Evolutionary conservation across 1,284 basidiomycete species (phyloP), one percentile per base, ranked within the genome.

Genomic region (Boletus semigastroideus): DNA sequence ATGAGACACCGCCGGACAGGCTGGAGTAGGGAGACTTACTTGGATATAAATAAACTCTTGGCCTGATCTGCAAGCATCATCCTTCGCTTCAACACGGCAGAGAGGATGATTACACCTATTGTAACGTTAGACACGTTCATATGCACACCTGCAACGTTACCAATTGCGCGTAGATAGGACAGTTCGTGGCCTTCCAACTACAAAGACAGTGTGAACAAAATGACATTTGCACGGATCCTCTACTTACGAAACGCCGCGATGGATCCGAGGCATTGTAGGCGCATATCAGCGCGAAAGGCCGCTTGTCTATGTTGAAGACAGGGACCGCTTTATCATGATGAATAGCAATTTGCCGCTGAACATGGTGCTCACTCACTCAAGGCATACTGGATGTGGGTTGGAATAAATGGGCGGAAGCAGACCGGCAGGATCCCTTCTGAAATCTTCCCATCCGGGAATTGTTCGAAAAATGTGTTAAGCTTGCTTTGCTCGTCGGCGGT

Each of bases 31-130:
- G 45, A 27, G 28, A 64, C 83, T 49, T 52, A 89, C 90, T 94
- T 94, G 13, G 91, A 93, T 56, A 94, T 94, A 70, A 94, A 94
- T 49, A 92, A 69, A 59, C 89, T 86, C 72, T 94, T 92, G 2
- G 92, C 89, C 67, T 97, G 95, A 70, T 98, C 95, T 4, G 95
- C 95, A 12, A 97, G 77, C 44, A 94, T 87, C 88, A 98, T 96
- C 37, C 94, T 78, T 49, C 94, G 82, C 70, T 96, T 94, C 41
- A 97, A 78, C 6, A 97, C 93, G 12, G 94, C 94, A 43, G 92
- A 94, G 34, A 98, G 77, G 53, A 98, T 95, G 59, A 98, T 96
- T 46, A 97, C 93, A 46, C 94, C 93, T 79, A 53, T 44, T 51
- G 40, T 46, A 39, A 17, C 48, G 49, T 57, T 64, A 54, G 43